Percentiles rank a stretch among this genome's conserved stretches.
Conservation (phyloP, 2,329 filamentous ascomycete genomes). For the Macrophomina tecta region DNA sequence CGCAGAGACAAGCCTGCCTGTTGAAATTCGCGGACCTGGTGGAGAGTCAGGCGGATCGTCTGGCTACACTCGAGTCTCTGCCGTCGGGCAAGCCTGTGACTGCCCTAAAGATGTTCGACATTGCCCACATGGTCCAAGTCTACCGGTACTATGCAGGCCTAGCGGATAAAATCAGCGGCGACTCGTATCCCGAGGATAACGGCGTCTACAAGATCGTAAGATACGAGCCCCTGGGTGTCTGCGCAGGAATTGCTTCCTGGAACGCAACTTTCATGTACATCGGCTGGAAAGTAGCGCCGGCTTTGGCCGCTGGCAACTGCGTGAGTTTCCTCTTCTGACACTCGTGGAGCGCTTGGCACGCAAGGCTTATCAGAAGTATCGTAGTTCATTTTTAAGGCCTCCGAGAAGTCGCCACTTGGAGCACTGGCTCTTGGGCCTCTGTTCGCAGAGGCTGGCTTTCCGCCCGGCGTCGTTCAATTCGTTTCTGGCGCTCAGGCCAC, state of each 20-base stretch:
- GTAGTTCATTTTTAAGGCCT: slow-evolving; percentile 70
- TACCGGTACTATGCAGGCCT: slow-evolving; percentile 90
- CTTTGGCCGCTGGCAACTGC: slow-evolving; percentile 81
- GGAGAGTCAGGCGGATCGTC: slow-evolving; percentile 76
- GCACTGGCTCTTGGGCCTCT: slow-evolving; percentile 67
- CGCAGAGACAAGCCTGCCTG: slow-evolving; percentile 16
- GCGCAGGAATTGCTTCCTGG: slow-evolving; percentile 87
- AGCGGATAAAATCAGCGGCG: slow-evolving; percentile 90
- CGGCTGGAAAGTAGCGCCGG: slow-evolving; percentile 85
- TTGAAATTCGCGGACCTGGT: slow-evolving; percentile 78
- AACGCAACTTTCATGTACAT: slow-evolving; percentile 62
- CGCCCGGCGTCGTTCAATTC: slow-evolving; percentile 76
- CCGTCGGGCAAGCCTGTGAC: slow-evolving; percentile 85
- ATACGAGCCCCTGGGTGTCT: slow-evolving; percentile 82
- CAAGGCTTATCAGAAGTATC: slow-evolving; percentile 44
- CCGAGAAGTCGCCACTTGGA: slow-evolving; percentile 77
- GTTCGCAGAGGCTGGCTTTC: slow-evolving; percentile 78
- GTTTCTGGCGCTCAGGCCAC: slow-evolving; percentile 77
- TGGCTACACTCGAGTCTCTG: slow-evolving; percentile 83
- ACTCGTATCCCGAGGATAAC: slow-evolving; percentile 78
- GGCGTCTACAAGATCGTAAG: slow-evolving; percentile 85
- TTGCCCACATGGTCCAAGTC: slow-evolving; percentile 67
- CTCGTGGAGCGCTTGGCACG: too few species aligned
- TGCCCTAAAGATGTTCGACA: slow-evolving; percentile 10
- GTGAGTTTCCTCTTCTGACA: slow-evolving; percentile 59